Percentiles rank a stretch among this genome's conserved stretches.
Evolutionary conservation across 371 early-diverging fungal species (phyloP).

Genomic region (Chytridium lagenaria): DNA sequence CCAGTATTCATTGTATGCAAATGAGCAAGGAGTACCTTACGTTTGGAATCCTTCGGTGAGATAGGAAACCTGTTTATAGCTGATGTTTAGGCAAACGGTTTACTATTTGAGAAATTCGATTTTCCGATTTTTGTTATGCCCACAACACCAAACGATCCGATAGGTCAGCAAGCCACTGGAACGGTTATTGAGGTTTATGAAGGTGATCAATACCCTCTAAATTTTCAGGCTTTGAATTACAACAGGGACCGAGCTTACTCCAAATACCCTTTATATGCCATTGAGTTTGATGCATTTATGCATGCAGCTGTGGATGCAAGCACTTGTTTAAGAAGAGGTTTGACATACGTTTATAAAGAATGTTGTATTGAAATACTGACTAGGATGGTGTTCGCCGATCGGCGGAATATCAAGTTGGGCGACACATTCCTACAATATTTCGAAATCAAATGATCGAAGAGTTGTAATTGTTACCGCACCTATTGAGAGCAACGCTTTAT

Average conservation of each 20-base stretch:
- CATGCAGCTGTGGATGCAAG: conserved; percentile 70
- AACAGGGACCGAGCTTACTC: conserved; percentile 59
- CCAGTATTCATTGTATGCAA: conserved; percentile 72
- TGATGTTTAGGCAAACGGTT: conserved; percentile 59
- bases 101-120: conserved; percentile 61
- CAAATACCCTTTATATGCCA: conserved; percentile 68
- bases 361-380: neutral
- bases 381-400: conserved; percentile 71
- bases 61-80: neutral
- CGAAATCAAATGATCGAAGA: conserved; percentile 62
- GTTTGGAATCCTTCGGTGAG: conserved; percentile 74
- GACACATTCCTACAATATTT: conserved; percentile 64
- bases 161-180: conserved; percentile 30
- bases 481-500: conserved; percentile 71
- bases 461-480: conserved; percentile 71
- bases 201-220: neutral
- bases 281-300: conserved; percentile 76
- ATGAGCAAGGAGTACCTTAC: conserved; percentile 53
- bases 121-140: conserved; percentile 72
- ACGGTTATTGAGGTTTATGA: conserved; percentile 31
- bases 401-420: conserved; percentile 78
- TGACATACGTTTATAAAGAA: neutral
- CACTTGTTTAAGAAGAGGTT: conserved; percentile 74
- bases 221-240: conserved; percentile 53
- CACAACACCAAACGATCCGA: conserved; percentile 52